Base-by-base conservation (phyloP, 2,329 filamentous ascomycete species). In the Botryotinia convoluta region DNA sequence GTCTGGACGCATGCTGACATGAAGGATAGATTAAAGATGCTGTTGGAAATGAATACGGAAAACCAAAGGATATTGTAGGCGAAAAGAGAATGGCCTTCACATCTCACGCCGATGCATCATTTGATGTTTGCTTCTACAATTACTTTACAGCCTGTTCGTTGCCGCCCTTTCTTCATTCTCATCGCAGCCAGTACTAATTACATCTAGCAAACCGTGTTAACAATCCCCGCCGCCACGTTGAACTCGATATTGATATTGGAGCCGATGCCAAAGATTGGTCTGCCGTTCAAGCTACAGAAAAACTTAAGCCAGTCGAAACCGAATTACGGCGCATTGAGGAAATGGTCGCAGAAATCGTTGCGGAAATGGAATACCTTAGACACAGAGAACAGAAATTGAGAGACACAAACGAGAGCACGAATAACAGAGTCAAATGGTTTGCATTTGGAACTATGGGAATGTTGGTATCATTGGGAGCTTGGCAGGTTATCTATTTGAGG, bases 381-480 rank as follows among this genome's bases (percentile, higher is more conserved):
- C 80, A 84, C 57, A 90, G 96, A 79, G 96, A 99, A 87, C 94
- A 97, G 89, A 97, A 94, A 87, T 88, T 99, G 79, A 89, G 96
- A 82, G 95, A 99, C 85, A 99, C 96, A 79, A 99, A 99, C 84
- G 96, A 99, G 91, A 98, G 95, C 87, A 99, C 96, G 77, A 99
- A 99, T 85, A 96, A 93, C 85, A 90, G 96, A 74, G 96, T 99
- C 81, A 99, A 98, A 87, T 98, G 94, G 94, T 99, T 99, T 84
- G 95, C 95, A 67, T 91, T 98, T 82, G 90, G 91, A 77, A 98
- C 95, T 42, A 98, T 97, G 85, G 92, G 94, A 75, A 91, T 98
- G 87, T 86, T 99, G 79, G 87, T 98, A 77, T 93, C 89, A 48
- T 86, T 99, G 79, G 97, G 96, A 83, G 94, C 86, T 60, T 99